Conservation (phyloP, 2,329 filamentous ascomycete species). For the Calcarisporium arbuscula region DNA sequence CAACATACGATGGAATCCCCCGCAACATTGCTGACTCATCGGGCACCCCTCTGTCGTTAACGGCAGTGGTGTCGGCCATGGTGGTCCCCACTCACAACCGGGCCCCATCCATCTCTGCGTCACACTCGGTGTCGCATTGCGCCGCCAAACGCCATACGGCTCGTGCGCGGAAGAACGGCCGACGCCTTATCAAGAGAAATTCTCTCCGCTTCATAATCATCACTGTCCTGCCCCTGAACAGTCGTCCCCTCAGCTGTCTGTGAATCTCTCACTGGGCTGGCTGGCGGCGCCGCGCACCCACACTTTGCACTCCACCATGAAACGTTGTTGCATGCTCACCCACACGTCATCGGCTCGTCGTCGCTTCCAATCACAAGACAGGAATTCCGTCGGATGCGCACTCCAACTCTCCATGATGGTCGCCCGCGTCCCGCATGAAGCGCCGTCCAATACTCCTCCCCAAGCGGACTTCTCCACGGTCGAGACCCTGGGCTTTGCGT, state of each 20-base stretch:
- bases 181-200: slow-evolving; percentile 34
- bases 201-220: slow-evolving; percentile 38
- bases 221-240: slow-evolving; percentile 32
- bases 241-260: slow-evolving; percentile 34
- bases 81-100: slow-evolving; percentile 35
- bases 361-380: slow-evolving; percentile 33
- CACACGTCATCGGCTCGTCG: slow-evolving; percentile 38
- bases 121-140: slow-evolving; percentile 37
- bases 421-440: slow-evolving; percentile 37
- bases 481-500: slow-evolving; percentile 37
- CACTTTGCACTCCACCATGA: slow-evolving; percentile 32
- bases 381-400: slow-evolving; percentile 33
- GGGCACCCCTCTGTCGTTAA: slow-evolving; percentile 36
- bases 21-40: slow-evolving; percentile 38
- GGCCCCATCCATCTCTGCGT: slow-evolving; percentile 31
- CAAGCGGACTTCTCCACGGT: slow-evolving; percentile 35
- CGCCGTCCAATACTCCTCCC: slow-evolving; percentile 32
- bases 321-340: slow-evolving; percentile 37
- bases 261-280: slow-evolving; percentile 39
- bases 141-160: slow-evolving; percentile 27
- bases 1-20: slow-evolving; percentile 36
- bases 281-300: slow-evolving; percentile 31
- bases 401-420: slow-evolving; percentile 36
- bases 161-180: slow-evolving; percentile 29
- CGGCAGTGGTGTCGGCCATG: slow-evolving; percentile 30